Base-by-base conservation (phyloP, 345 rosid genomes). In the Lepidium aucheri region DNA sequence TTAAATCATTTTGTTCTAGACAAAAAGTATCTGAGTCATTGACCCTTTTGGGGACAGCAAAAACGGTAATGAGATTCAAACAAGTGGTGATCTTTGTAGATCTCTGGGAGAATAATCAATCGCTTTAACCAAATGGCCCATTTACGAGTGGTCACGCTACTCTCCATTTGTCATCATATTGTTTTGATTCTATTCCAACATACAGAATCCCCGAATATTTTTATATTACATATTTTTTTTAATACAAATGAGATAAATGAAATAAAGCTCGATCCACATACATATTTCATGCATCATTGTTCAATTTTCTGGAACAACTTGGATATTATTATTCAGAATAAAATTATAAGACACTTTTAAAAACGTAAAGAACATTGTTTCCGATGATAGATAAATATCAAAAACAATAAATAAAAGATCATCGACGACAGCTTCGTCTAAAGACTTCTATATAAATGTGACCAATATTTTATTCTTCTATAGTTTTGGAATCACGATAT, bases 121-220 rank as follows among this genome's bases (percentile, higher is more conserved):
- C 16, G 50, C 65, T 72, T 72, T 72, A 62, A 53, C 36, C 4
- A 49, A 63, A 24, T 56, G 70, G 38, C 46, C 35, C 45, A 64
- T 64, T 56, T 44, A 39, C 47, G 52, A 63, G 54, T 47, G 52
- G 65, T 71, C 58, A 72, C 75, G 30, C 28, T 38, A 45, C 20
- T 53, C 49, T 70, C 56, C 62, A 10, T 70, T 15, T 61, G 40
- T 71, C 75, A 55, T 71, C 70, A 55, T 71, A 71, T 71, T 71
- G 64, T 35, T 63, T 28, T 54, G 8, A 56, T 67, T 64, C 47
- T 67, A 24, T 56, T 56, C 70, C 65, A 72, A 55, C 53, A 63
- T 39, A 46, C 4, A 63, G 52, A 55, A 63, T 71, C 70, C 6
- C 30, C 3, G 35, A 55, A 71, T 46, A 55, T 46, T 43, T 51